Base-by-base conservation (phyloP, 2,329 filamentous ascomycete species). In the Tolypocladium amazonense region DNA sequence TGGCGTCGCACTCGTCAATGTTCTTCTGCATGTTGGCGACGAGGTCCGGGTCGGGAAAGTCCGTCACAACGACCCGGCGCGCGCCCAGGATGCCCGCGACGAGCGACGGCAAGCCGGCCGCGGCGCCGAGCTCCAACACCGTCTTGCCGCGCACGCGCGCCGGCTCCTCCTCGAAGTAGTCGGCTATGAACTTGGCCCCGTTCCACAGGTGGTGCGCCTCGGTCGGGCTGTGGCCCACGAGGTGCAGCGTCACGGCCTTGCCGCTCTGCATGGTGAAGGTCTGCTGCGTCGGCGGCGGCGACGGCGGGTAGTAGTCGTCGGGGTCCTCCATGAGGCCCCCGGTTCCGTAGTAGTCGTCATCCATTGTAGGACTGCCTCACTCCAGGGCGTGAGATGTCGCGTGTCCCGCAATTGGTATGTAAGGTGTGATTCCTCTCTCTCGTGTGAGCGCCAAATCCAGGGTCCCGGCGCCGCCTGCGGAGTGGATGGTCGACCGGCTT, bases 181-280 rank as follows among this genome's bases (percentile, higher is more conserved):
- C 79, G 20, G 92, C 85, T 56, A 93, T 82, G 45, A 90, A 85
- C 63, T 89, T 88, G 62, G 88, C 88, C 62, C 90, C 92, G 73
- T 97, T 95, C 93, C 93, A 97, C 37, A 97, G 82, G 64, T 89
- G 82, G 73, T 97, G 90, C 20, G 90, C 92, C 84, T 95, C 96
- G 18, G 95, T 83, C 30, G 92, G 90, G 77, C 89, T 93, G 73
- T 90, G 87, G 62, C 92, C 92, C 53, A 96, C 90, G 75, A 97
- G 84, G 67, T 89, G 85, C 64, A 96, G 82, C 57, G 78, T 84
- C 64, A 95, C 76, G 35, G 78, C 77, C 64, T 84, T 71, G 62
- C 89, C 89, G 41, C 82, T 84, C 60, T 83, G 76, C 70, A 93
- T 82, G 27, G 80, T 83, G 77, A 95, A 88, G 52, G 84, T 81